Conservation (phyloP, 129 eudicot genomes). For the Ambrosia trifida region DNA sequence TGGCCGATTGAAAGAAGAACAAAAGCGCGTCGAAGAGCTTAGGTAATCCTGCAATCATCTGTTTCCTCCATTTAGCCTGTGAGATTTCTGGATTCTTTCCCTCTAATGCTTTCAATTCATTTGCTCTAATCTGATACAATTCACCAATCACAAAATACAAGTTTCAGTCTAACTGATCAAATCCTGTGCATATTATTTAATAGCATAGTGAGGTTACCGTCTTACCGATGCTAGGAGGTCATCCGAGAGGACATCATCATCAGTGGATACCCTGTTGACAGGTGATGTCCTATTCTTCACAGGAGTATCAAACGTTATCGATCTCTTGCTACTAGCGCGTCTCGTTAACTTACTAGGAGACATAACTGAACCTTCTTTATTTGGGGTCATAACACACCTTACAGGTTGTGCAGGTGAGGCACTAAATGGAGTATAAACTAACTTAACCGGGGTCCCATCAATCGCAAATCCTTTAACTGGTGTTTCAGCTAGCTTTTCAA, state of each 20-base stretch:
- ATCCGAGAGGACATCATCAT: conserved; percentile 48
- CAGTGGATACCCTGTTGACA: conserved; percentile 24
- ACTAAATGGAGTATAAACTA: conserved; percentile 56
- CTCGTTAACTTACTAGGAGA: conserved; percentile 47
- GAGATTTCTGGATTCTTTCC: conserved; percentile 76
- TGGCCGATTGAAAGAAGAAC: conserved; percentile 61
- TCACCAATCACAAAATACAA: not conserved
- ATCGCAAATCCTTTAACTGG: conserved; percentile 44
- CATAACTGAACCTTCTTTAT: conserved; percentile 38
- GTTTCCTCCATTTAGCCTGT: conserved; percentile 66
- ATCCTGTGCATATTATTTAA: not conserved
- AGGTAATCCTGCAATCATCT: conserved; percentile 68
- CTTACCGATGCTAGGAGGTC: conserved; percentile 67
- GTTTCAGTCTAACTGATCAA: not conserved
- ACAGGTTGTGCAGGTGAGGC: conserved; percentile 59
- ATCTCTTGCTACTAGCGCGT: conserved; percentile 48
- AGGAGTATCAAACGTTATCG: conserved; percentile 60
- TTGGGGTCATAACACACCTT: conserved; percentile 59
- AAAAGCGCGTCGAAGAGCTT: conserved; percentile 58
- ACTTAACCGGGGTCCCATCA: conserved; percentile 46
- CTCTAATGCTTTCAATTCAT: conserved; percentile 49
- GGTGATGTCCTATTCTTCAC: conserved; percentile 33
- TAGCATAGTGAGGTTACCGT: conserved; percentile 49
- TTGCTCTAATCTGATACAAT: conserved; percentile 58
- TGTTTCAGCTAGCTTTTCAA: conserved; percentile 41